Conservation (phyloP, 73 alveolate genomes). For the Paramecium sonneborni region DNA sequence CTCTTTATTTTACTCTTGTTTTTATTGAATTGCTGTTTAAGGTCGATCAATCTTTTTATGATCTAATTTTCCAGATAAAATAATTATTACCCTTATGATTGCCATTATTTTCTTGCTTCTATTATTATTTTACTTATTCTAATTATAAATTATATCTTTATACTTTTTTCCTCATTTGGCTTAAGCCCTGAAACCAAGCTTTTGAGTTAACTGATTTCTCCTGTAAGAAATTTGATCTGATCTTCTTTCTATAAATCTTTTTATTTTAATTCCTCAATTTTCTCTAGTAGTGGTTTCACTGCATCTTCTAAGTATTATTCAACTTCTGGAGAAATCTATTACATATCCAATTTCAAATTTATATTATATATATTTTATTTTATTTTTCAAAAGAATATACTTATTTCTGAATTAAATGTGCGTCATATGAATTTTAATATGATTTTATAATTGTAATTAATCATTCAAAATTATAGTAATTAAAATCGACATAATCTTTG, state of each 20-base stretch:
- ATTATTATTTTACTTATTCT: background rate
- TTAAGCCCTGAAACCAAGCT: background rate
- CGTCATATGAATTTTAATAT: background rate
- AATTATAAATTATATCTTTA: background rate
- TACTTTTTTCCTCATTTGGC: background rate
- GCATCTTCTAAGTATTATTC: background rate
- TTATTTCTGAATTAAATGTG: background rate
- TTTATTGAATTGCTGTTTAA: background rate
- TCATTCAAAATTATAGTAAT: background rate
- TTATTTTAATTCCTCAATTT: slow-evolving; percentile 8
- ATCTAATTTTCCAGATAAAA: slow-evolving; percentile 7
- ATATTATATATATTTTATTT: background rate
- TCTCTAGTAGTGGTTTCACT: background rate
- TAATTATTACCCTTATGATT: background rate
- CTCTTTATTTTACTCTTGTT: background rate
- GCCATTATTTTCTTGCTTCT: background rate
- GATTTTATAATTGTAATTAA: background rate
- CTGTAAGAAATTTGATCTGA: background rate
- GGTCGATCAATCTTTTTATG: slow-evolving; percentile 9
- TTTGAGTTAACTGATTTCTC: background rate
- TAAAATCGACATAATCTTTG: background rate
- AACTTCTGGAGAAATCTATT: slow-evolving; percentile 31
- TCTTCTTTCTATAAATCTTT: background rate
- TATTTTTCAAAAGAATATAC: background rate
- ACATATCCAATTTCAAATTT: slow-evolving; percentile 41